phyloP scores from a whole-genome alignment of 345 rosid species.

The Bruguiera parviflora region DNA sequence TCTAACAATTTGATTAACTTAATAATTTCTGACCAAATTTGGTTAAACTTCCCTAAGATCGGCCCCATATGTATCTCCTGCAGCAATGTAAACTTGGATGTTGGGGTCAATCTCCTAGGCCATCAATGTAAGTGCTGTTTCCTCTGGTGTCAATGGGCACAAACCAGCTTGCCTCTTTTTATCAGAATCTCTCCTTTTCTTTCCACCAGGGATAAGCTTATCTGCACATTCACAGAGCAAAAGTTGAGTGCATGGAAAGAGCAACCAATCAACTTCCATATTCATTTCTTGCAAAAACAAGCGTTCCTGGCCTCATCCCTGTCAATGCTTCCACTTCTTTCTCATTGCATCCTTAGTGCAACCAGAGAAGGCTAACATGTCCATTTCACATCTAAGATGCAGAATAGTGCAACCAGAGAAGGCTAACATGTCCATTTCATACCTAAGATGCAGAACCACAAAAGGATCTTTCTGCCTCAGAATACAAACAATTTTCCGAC shows the following conservation, averaged over 20 bases:
- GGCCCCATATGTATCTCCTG: slow-evolving; percentile 49
- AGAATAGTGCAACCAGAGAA: slow-evolving; percentile 53
- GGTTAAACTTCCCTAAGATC: slow-evolving; percentile 35
- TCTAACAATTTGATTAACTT: too few relatives aligned
- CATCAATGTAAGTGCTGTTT: slow-evolving; percentile 39
- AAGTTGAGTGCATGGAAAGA: too few relatives aligned
- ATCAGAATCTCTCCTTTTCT: slow-evolving; percentile 42
- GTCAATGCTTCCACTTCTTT: slow-evolving; percentile 41
- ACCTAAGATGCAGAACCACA: slow-evolving; percentile 52
- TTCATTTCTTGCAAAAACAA: background rate
- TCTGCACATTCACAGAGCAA: slow-evolving; percentile 16
- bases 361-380: slow-evolving; percentile 57
- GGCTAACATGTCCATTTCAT: slow-evolving; percentile 62
- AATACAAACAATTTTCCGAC: slow-evolving; percentile 37
- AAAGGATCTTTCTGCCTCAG: slow-evolving; percentile 47
- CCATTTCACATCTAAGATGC: slow-evolving; percentile 60
- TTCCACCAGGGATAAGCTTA: slow-evolving; percentile 63
- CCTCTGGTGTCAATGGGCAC: slow-evolving; percentile 58
- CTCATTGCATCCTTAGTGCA: slow-evolving; percentile 45
- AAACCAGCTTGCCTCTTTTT: slow-evolving; percentile 43
- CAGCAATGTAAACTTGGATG: slow-evolving; percentile 48
- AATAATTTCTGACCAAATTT: slow-evolving; percentile 28
- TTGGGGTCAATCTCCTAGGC: slow-evolving; percentile 42
- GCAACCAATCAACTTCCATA: too few relatives aligned
- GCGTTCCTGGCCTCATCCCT: slow-evolving; percentile 38